Evolutionary conservation across 1,284 basidiomycete species (phyloP), one percentile per base, ranked within the genome.

Genomic region (Apiotrichum laibachii): DNA sequence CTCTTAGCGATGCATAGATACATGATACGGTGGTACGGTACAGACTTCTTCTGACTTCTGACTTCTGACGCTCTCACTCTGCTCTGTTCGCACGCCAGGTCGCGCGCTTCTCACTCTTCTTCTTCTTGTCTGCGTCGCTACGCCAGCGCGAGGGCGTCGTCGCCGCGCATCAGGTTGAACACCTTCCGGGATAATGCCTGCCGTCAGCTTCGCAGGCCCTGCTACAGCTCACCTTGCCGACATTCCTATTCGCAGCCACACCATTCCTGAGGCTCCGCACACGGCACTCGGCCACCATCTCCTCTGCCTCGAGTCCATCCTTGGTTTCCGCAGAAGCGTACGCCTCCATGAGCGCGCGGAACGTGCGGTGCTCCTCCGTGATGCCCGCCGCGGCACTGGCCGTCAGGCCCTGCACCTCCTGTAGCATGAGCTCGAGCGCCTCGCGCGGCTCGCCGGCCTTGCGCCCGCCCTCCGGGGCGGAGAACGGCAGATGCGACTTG

Each of bases 321-420:
- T 50, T 45, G 31, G 62, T 45, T 56, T 77, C 75, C 9, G 67
- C 66, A 42, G 46, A 50, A 40, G 77, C 74, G 49, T 68, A 79
- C n/a, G 67, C 71, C 22, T 65, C 62, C 57, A 79, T 79, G 51
- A 79, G 47, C 0, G 61, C 57, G 37, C 63, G 59, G 60, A 77
- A 77, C 1, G 68, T 69, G 0, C 63, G 59, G 42, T 72, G 74
- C 48, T 66, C 62, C 1, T 61, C 56, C 0, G 67, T 62, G 35
- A 79, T 72, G 3, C 73, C 72, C 5, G 56, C 55, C 2, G 77
- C 71, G 0, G 73, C 75, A 16, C 67, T 70, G 5, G 65, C 53
- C 1, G 78, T 79, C 31, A 79, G 65, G 2, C 75, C 73, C 43
- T 73, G 72, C 4, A 79, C 68, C 52, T 77, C 74, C 60, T 77